Evolutionary conservation across 257 asterid species (phyloP), one percentile per base, ranked within the genome.

Genomic region (Misopates orontium): DNA sequence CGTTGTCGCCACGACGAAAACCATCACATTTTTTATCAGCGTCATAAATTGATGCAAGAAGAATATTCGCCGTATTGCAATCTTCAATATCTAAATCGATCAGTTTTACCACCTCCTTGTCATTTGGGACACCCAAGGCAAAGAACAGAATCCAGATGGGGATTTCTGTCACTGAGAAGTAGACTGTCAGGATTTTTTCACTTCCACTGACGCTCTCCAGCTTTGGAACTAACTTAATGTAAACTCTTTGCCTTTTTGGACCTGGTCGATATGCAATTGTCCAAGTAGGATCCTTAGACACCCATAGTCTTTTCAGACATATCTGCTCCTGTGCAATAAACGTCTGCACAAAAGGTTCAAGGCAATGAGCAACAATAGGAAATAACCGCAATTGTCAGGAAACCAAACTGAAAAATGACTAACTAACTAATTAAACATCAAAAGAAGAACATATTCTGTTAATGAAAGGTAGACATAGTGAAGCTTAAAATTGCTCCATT

Each of bases 301-400:
- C 82, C 97, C 97, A 92, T 14, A 92, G 82, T 70, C 98, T 78
- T 52, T 59, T 85, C 44, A 87, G 81, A 73, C 95, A 87, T 44
- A 83, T 75, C 69, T 92, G 97, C 80, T 92, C 98, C 82, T 92
- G 98, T 12, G 98, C 98, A 59, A 92, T 81, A 73, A 92, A 89
- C 0, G 87, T 89, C 98, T 92, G 89, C 82, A 79, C 64, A n/a
- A 59, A 69, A 72, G 44, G 57, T 8, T 36, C 61, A 72, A 56
- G 62, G 49, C 39, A 67, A 28, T 78, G 42, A 67, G 55, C 40
- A n/a, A n/a, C 61, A 61, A 57, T 4, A 36, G 21, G 32, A 63
- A 60, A 19, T 44, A 60, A 69, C 45, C 36, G 21, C 62, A 36
- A 50, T 23, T 54, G 36, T 50, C 39, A 56, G 49, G 20, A 49